Percentiles rank a stretch among this genome's conserved stretches.
Evolutionary conservation across 768 basidiomycete species (phyloP).

Genomic region (Multifurca ochricompacta): DNA sequence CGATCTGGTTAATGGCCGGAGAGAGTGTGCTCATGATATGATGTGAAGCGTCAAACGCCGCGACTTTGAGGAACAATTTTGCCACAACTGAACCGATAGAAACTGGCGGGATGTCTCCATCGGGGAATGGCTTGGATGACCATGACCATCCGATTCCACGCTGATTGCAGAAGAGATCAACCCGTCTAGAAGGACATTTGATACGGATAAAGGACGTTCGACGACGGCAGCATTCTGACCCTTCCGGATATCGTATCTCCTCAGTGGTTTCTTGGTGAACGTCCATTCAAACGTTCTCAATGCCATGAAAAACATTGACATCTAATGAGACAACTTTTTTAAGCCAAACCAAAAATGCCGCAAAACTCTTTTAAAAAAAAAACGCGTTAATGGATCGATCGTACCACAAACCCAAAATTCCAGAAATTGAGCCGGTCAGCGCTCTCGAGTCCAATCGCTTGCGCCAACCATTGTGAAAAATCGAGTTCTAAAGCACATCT

Average conservation of each 20-base stretch:
- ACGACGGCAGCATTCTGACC: neutral
- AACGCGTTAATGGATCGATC: neutral
- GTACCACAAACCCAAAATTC: conserved; percentile 3
- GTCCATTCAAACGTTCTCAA: conserved; percentile 10
- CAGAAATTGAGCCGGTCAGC: neutral
- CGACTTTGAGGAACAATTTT: neutral
- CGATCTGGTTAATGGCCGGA: conserved; percentile 1
- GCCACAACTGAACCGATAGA: neutral
- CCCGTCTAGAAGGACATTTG: conserved; percentile 9
- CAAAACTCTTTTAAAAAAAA: neutral
- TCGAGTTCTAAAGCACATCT: neutral
- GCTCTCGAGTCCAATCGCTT: neutral
- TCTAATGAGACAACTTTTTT: too few species aligned
- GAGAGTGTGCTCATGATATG: neutral
- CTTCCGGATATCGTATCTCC: neutral
- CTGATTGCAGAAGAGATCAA: conserved; percentile 13
- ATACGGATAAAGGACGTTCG: conserved; percentile 1
- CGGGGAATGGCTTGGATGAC: conserved; percentile 4
- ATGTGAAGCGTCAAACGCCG: neutral
- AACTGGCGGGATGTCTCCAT: neutral
- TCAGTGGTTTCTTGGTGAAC: neutral
- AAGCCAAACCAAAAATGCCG: neutral
- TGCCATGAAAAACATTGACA: neutral
- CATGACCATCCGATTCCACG: conserved; percentile 17
- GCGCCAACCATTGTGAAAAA: neutral